A percentile compares a stretch with the other conserved stretches of the same genome.
Conservation (phyloP, 1,284 basidiomycete genomes). For the Trametes polyzona region DNA sequence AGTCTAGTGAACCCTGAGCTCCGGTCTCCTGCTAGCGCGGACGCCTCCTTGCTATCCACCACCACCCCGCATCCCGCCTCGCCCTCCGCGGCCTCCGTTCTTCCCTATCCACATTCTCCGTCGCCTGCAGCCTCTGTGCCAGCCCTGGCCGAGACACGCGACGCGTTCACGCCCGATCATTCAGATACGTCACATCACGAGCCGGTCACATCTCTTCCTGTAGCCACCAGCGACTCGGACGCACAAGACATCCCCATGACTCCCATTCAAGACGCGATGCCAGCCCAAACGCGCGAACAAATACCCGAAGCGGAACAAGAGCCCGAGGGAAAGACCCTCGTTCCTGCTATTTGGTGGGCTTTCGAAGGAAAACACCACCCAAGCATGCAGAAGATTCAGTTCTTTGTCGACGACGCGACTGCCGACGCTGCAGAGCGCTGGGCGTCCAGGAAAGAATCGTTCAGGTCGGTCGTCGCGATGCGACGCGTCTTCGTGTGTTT, state of each 20-base stretch:
- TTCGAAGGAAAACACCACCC: conserved; percentile 35
- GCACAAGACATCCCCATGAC: too few relatives aligned
- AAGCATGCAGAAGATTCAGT: conserved; percentile 35
- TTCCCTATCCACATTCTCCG: not conserved
- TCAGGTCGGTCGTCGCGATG: conserved; percentile 29
- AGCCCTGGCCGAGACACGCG: not conserved
- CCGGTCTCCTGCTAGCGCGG: not conserved
- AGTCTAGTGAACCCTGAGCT: conserved; percentile 1
- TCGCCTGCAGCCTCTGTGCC: too few relatives aligned
- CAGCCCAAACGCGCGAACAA: not conserved
- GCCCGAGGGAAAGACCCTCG: conserved; percentile 17
- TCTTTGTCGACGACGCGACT: conserved; percentile 40
- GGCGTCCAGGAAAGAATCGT: conserved; percentile 23
- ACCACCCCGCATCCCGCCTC: not conserved
- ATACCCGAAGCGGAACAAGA: not conserved
- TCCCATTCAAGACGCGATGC: conserved; percentile 5
- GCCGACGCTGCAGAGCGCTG: conserved; percentile 34
- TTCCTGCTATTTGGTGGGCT: conserved; percentile 48
- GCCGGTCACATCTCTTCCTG: conserved; percentile 1
- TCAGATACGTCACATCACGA: conserved; percentile 13
- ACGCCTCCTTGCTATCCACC: not conserved
- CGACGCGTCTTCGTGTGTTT: too few relatives aligned
- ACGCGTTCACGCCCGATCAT: conserved; percentile 1
- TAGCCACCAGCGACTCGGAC: not conserved
- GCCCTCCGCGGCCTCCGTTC: not conserved